Base-by-base conservation (phyloP, 2,329 filamentous ascomycete genomes). In the Cladosporium sp. region DNA sequence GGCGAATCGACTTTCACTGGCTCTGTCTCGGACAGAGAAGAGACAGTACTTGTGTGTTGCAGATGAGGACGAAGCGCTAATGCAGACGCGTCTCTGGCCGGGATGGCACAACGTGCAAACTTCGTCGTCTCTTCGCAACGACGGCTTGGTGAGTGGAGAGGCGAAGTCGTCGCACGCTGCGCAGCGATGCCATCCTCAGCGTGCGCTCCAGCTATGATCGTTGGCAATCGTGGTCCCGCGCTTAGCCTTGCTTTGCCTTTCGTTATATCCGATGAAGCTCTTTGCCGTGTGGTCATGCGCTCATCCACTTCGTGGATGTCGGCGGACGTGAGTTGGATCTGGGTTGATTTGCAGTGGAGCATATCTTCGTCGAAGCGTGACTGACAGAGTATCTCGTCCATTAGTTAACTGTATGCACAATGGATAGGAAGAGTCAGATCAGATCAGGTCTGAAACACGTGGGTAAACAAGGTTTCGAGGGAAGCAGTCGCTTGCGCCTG, bases 331-430 rank as follows among this genome's bases (percentile, higher is more conserved):
- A 71, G 65, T 7, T 60, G 57, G 58, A 72, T 62, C 32, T 61
- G 64, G 12, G 68, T 65, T 15, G 68, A 59, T 7, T 61, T 62
- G 45, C 60, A 64, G n/a, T 62, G 66, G 15, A 71, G 64, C 69
- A 72, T 71, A 4, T 40, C 19, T 32, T 32, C 8, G 28, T 32
- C 28, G 28, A 32, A 32, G 9, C 28, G 28, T 32, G 28, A 9
- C 28, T 32, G 28, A 9, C 12, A 10, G 9, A 9, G 3, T 32
- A 10, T 32, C 28, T 32, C 28, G 9, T 32, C 28, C 28, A 32
- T 32, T 9, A 10, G 8, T 32, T 7, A 7, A 10, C 12, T 10
- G 28, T 32, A 32, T 9, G 28, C 12, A 10, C 8, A 32, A 10
- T 5, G 28, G 28, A n/a, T n/a, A n/a, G n/a, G n/a, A n/a, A 32